phyloP scores from a whole-genome alignment of 2,329 filamentous ascomycete genomes.

The Ceratocystis alfenasii region DNA sequence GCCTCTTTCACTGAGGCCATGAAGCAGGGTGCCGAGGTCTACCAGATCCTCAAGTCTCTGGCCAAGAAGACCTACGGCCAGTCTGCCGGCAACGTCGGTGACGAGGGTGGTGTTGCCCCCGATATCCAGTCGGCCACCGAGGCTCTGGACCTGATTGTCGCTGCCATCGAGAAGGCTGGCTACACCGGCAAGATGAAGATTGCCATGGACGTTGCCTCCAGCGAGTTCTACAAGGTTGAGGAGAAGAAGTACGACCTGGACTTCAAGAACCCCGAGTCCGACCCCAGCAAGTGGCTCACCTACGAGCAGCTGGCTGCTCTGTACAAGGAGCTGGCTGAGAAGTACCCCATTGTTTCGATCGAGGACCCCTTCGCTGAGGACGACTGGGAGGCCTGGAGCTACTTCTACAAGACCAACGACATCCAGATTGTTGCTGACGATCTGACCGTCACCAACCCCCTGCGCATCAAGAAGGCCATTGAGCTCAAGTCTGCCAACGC shows the following conservation, averaged over 20 bases:
- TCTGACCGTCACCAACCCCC: conserved; percentile 96
- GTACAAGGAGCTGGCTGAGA: conserved; percentile 76
- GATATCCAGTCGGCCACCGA: conserved; percentile 97
- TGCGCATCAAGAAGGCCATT: conserved; percentile 99
- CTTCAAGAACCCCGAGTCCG: conserved; percentile 99
- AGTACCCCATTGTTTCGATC: conserved; percentile 98
- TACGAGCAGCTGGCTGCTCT: conserved; percentile 92
- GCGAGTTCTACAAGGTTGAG: conserved; percentile 97
- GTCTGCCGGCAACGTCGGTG: conserved; percentile 96
- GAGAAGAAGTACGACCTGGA: conserved; percentile 99
- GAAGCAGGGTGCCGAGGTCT: conserved; percentile 92
- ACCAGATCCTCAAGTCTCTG: conserved; percentile 91
- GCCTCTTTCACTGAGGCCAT: conserved; percentile 90
- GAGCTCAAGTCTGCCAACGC: conserved; percentile 98
- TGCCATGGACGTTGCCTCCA: conserved; percentile 97
- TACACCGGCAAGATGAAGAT: conserved; percentile 96
- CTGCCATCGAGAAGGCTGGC: conserved; percentile 85
- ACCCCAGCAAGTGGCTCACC: conserved; percentile 93
- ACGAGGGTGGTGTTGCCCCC: conserved; percentile 98
- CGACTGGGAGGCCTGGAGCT: conserved; percentile 99
- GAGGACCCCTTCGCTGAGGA: conserved; percentile 99
- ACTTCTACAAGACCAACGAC: conserved; percentile 99
- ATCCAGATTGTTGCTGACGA: conserved; percentile 99
- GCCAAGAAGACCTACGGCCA: conserved; percentile 99
- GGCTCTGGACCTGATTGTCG: conserved; percentile 90